phyloP scores from a whole-genome alignment of 176 grass and related monocot species.

The Bromus sterilis region DNA sequence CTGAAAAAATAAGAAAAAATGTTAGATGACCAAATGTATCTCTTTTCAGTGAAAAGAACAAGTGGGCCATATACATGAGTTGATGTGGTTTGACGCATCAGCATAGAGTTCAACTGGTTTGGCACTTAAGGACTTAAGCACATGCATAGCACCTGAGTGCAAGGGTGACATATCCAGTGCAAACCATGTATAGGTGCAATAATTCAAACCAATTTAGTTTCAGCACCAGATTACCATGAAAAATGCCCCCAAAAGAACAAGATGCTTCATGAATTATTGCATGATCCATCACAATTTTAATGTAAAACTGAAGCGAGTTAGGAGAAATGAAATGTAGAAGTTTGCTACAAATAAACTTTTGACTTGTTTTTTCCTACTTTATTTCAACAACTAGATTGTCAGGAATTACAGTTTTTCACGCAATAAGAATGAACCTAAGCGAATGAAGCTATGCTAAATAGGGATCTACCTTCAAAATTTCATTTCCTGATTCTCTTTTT shows the following conservation, averaged over 20 bases:
- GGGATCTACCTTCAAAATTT: background rate
- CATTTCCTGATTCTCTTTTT: background rate
- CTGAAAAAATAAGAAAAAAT: conserved; percentile 54
- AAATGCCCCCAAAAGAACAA: background rate
- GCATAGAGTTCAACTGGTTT: background rate
- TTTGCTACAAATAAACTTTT: background rate
- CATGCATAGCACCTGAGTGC: background rate
- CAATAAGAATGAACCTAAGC: background rate
- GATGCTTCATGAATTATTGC: background rate
- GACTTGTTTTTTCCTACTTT: background rate
- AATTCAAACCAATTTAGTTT: background rate
- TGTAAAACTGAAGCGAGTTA: background rate
- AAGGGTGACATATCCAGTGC: background rate
- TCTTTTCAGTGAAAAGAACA: background rate
- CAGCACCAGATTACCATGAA: background rate
- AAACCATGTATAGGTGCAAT: background rate
- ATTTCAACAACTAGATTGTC: background rate
- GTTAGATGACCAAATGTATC: conserved; percentile 10
- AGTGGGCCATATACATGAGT: background rate
- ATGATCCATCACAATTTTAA: background rate
- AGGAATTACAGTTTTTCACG: background rate
- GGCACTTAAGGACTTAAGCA: background rate
- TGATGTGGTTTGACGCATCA: background rate
- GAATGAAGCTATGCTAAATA: background rate
- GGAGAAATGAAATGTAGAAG: background rate